Evolutionary conservation across 2,329 filamentous ascomycete genomes (phyloP), one percentile per base, ranked within the genome.

Genomic region (Penicillium hesseltinei): DNA sequence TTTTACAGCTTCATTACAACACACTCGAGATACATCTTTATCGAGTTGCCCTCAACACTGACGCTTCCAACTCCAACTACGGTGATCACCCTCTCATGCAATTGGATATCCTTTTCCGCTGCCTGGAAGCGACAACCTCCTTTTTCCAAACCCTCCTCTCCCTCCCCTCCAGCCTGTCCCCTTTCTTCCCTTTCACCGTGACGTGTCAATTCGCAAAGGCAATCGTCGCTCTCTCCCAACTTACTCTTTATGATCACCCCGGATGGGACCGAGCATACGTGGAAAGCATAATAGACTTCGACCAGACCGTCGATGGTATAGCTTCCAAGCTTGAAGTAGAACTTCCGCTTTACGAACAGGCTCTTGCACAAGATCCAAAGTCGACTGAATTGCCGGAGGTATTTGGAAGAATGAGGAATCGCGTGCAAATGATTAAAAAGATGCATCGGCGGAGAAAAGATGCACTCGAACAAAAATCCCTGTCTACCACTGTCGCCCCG

Each of bases 111-210:
- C 77, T 85, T 10, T 82, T 80, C 60, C 77, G 77, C 25, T 80
- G 80, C 4, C 77, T 79, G 44, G 70, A 73, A 17, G 78, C 82
- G 1, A 65, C 84, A 0, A 78, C 75, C 38, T 66, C 69, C 0
- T 85, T 80, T 71, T 83, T 84, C 48, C 76, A 82, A 2, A 71
- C 72, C 38, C 82, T 81, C 75, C 71, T 80, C 2, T 65, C 73
- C 0, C 67, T 84, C 0, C 77, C 82, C 0, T 68, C 77, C 0
- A 61, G 68, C 0, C 68, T 74, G 4, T 82, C 80, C 54, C 77
- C 78, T 56, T 72, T 75, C 31, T 71, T 82, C 25, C 80, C 82
- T 0, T 77, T 82, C 9, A 71, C 77, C 0, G 64, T 76, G 0
- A 79, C 74, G 35, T 69, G 76, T 0, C 79, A 84, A 52, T 68